Percentiles rank a stretch among this genome's conserved stretches.
phyloP scores from a whole-genome alignment of 164 flowering plant genomes.

The Nelumbo lutea region DNA sequence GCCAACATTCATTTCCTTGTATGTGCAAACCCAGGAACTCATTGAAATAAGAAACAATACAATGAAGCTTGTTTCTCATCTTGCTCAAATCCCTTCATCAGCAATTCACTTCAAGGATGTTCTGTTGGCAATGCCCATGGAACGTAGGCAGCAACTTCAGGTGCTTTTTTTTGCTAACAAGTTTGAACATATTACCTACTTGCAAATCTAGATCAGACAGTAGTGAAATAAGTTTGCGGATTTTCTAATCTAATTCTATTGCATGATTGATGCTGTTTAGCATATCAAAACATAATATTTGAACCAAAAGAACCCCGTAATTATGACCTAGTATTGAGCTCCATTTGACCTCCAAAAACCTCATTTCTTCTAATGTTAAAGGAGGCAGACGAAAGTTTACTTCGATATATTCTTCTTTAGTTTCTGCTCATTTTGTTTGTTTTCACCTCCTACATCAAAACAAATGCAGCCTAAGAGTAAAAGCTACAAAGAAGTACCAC shows the following conservation, averaged over 20 bases:
- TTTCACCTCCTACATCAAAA: too few relatives aligned
- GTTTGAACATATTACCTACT: background rate
- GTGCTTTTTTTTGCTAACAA: conserved; percentile 24
- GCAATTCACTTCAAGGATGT: conserved; percentile 68
- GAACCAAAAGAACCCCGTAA: background rate
- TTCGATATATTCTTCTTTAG: background rate
- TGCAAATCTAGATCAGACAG: background rate
- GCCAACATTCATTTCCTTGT: conserved; percentile 4
- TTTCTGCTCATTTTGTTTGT: background rate
- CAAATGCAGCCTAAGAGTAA: too few relatives aligned
- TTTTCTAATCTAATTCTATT: background rate
- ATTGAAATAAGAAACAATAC: conserved; percentile 55
- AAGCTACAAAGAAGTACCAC: too few relatives aligned
- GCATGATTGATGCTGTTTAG: background rate
- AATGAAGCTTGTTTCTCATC: conserved; percentile 69
- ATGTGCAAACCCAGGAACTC: conserved; percentile 46
- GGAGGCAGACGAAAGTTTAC: too few relatives aligned
- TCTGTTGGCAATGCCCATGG: conserved; percentile 63
- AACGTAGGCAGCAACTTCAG: conserved; percentile 79
- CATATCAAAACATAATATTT: background rate
- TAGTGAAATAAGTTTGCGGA: too few relatives aligned
- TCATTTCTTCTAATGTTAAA: too few relatives aligned
- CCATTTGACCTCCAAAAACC: background rate
- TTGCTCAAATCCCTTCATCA: conserved; percentile 80
- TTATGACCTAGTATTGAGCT: background rate